phyloP scores from a whole-genome alignment of 148 eudicot genomes.

The Diospyros kaki region DNA sequence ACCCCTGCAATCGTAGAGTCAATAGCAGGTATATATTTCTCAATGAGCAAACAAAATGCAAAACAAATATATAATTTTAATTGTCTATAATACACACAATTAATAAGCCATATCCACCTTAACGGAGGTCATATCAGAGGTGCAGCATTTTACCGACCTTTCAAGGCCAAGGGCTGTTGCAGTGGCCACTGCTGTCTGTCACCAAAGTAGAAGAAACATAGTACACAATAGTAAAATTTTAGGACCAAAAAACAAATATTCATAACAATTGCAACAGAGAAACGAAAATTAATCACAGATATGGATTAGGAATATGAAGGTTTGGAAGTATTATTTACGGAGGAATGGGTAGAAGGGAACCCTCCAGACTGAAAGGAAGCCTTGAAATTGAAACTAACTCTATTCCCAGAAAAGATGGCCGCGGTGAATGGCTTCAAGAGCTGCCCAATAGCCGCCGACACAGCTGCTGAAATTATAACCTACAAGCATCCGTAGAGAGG shows the following conservation, averaged over 20 bases:
- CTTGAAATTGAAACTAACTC: slow-evolving; percentile 32
- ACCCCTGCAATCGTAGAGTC: slow-evolving; percentile 53
- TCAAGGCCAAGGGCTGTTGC: slow-evolving; percentile 75
- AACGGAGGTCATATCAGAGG: not conserved
- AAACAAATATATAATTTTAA: not conserved
- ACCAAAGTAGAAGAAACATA: slow-evolving; percentile 8
- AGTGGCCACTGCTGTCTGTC: slow-evolving; percentile 73
- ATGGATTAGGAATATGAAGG: not conserved
- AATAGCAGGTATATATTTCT: not conserved
- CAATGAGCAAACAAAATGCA: not conserved
- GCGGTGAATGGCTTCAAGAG: slow-evolving; percentile 68
- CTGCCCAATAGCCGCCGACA: slow-evolving; percentile 69
- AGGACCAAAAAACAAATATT: slow-evolving; percentile 11
- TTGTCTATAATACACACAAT: not conserved
- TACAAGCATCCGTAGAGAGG: slow-evolving; percentile 14
- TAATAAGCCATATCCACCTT: not conserved
- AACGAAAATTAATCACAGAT: not conserved
- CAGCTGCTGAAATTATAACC: slow-evolving; percentile 73
- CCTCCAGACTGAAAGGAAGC: slow-evolving; percentile 78
- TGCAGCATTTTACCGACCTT: slow-evolving; percentile 40
- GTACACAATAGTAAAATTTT: slow-evolving; percentile 10
- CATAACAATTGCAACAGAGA: not conserved
- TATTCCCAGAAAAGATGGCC: slow-evolving; percentile 38
- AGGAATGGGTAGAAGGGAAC: slow-evolving; percentile 93
- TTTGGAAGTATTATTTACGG: slow-evolving; percentile 35